These are phyloP conservation scores for Myrmaecium sp. DNA, from an alignment of 2,329 filamentous ascomycete species.

Conservation along the genomic window DNA sequence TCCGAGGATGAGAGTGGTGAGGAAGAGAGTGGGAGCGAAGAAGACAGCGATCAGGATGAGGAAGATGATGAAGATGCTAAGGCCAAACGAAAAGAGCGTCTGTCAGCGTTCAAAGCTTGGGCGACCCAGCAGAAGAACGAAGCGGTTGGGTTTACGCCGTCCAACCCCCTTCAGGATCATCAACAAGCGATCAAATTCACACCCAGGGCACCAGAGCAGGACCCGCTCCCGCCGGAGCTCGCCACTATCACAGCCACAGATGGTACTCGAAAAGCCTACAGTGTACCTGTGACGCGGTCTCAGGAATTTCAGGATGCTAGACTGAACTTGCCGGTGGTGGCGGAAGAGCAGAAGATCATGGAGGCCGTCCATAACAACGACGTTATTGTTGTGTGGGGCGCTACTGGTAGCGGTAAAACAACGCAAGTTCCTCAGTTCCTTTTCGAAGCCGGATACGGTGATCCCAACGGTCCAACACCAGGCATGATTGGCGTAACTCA, in stretches of 20 bases:
- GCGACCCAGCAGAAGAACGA: conserved; percentile 74
- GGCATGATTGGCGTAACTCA: conserved; percentile 94
- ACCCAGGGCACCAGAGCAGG: conserved; percentile 50
- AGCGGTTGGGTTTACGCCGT: conserved; percentile 51
- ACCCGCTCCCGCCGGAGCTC: conserved; percentile 52
- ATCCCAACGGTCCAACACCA: conserved; percentile 57
- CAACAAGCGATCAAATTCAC: conserved; percentile 35
- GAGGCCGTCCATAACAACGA: conserved; percentile 89
- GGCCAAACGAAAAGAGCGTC: conserved; percentile 24
- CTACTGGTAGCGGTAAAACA: conserved; percentile 93
- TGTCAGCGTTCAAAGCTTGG: conserved; percentile 83
- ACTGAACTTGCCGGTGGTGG: conserved; percentile 71
- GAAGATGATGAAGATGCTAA: conserved; percentile 22
- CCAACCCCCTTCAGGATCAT: conserved; percentile 18
- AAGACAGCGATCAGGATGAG: conserved; percentile 10
- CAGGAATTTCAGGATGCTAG: conserved; percentile 63
- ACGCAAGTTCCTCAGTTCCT: conserved; percentile 95
- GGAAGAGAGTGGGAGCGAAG: conserved; percentile 6
- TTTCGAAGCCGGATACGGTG: conserved; percentile 83
- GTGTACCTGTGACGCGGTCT: conserved; percentile 52
- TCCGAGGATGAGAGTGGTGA: conserved; percentile 16
- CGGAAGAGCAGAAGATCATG: conserved; percentile 95
- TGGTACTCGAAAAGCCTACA: conserved; percentile 54
- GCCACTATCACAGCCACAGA: conserved; percentile 38
- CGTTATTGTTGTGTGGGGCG: conserved; percentile 79